Evolutionary conservation across 148 eudicot species (phyloP), one percentile per base, ranked within the genome.

Genomic region (Rhododendron kiyosumense): DNA sequence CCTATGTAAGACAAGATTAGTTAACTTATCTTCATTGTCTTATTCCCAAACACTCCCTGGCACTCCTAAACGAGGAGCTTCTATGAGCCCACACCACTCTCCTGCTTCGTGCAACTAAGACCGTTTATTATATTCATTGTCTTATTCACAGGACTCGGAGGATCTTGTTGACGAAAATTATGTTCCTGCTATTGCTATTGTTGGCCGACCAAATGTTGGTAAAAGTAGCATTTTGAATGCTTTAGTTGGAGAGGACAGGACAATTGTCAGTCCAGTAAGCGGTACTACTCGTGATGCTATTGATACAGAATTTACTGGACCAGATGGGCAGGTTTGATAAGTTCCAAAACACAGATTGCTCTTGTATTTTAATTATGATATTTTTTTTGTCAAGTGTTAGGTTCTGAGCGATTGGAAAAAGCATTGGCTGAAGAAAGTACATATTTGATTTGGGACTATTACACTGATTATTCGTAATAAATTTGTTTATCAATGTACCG

Each of bases 271-370:
- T 88, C 99, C 99, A 88, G 86, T 97, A 81, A 97, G 99, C 89
- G 99, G 99, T 84, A 97, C 99, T 78, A 97, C 99, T 63, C 99
- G 98, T 76, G 99, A 97, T 91, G 99, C 99, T 85, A 97, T 95
- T 88, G 99, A 97, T 89, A 94, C 98, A 57, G 99, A 95, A 88
- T 93, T 95, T 82, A 89, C 89, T 17, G 97, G 91, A 87, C 92
- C 98, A 48, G 98, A 97, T 92, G 99, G 99, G 80, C 98, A 94
- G 98, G 99, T 97, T 87, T 87, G 88, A 48, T 38, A 67, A 75
- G 48, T 75, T 22, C 43, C 48, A 20, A 6, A 48, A 75, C 41
- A 10, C 17, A 7, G 13, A 43, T 3, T 84, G 28, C 51, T 34
- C 41, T n/a, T 38, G 3, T 14, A 1, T 18, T 28, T n/a, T 38